Evolutionary conservation across 257 asterid genomes (phyloP), one percentile per base, ranked within the genome.

Genomic region (Nicotiana tomentosiformis): DNA sequence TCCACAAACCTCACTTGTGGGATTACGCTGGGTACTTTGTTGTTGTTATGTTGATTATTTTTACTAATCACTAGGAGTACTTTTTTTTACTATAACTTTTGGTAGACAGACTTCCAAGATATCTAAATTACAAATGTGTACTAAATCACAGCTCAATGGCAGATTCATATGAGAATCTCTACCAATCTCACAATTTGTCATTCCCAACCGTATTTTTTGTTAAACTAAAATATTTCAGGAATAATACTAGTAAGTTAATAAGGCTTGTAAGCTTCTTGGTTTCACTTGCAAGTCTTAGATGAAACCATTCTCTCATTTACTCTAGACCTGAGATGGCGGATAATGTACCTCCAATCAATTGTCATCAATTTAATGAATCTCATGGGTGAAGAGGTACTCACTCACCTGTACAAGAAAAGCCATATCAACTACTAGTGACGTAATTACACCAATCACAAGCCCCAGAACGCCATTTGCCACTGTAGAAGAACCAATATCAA

Each of bases 391-490:
- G 84, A 76, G 62, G 23, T 39, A 70, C 53, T n/a, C 29, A 53
- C 58, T 77, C 91, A 95, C 99, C 98, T 94, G 99, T 69, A 95
- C 97, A 87, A 94, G 97, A 88, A 95, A 95, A 80, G 99, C 99
- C 98, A 95, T 94, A 84, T 95, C 99, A 58, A 95, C 97, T 32
- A 94, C 99, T 80, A 94, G 95, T 30, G 97, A 14, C 10, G 99
- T 93, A 62, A 95, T 90, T 58, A 94, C 97, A 11, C 99, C 99
- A 89, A 93, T 68, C 70, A 95, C 99, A 83, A 95, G 97, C 78
- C 98, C 99, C 86, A 95, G 87, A 81, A 95, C 98, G 84, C 99
- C 99, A 86, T 93, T 95, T 83, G 98, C 98, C 77, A 92, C 99
- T 35, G 99, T 92, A 39, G 98, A 93, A 49, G 98, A 95, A 82